Conservation (phyloP, 495 filamentous ascomycete species). For the Neurospora sp. region DNA sequence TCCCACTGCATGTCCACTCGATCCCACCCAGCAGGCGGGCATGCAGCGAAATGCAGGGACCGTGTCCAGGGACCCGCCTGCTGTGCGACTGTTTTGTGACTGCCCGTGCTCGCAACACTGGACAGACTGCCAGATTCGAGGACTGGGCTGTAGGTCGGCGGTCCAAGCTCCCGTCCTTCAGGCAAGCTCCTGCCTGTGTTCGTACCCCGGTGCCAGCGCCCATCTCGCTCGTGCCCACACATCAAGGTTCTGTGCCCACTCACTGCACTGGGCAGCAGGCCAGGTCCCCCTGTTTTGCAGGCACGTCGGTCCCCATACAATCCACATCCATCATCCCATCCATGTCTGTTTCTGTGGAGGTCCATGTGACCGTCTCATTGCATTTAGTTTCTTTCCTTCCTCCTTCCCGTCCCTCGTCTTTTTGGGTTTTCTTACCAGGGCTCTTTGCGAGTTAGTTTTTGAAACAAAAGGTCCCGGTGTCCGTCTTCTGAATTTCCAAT, state of each 20-base stretch:
- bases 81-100: background rate
- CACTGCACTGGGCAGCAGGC: background rate
- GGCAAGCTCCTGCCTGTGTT: background rate
- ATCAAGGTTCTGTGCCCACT: background rate
- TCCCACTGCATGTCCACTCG: background rate
- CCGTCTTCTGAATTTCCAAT: background rate
- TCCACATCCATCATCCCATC: background rate
- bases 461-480: background rate
- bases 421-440: background rate
- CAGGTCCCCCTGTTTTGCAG: background rate
- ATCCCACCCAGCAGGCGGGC: background rate
- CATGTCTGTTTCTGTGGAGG: background rate
- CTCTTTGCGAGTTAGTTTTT: background rate
- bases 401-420: background rate
- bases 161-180: background rate
- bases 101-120: background rate
- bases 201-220: background rate
- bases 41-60: background rate
- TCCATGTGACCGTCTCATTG: background rate
- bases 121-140: background rate
- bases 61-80: background rate
- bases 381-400: background rate
- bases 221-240: background rate
- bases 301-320: background rate
- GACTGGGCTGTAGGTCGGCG: background rate